Evolutionary conservation across 352 stramenopile genomes (phyloP), one percentile per base, ranked within the genome.

Genomic region (Globisporangium mamillatum): DNA sequence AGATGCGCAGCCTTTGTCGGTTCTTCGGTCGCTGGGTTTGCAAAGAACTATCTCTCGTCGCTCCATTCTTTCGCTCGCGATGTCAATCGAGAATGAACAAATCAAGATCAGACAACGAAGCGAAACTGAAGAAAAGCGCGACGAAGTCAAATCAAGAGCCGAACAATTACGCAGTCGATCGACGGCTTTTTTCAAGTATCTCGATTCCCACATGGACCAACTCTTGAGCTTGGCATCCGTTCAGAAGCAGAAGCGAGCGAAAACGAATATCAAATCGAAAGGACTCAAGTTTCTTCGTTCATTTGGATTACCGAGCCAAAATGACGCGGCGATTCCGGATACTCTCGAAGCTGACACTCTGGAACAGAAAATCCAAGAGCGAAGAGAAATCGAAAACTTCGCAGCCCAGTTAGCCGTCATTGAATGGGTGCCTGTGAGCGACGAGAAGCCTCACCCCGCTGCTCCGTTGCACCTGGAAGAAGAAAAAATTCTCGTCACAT

Each of bases 331-430:
- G 18, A 29, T 57, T 6, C 52, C 44, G 41, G 66, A 60, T 20
- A 48, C 24, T 1, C 16, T 24, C 6, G 63, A 75, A 25, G 44
- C 66, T 22, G 72, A 83, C 65, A 63, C 71, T 22, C 32, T 77
- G 16, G 81, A 87, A 48, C 73, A 73, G 22, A 63, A 75, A 63
- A 68, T 67, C 12, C 70, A 78, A 24, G 75, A 88, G 36, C 63
- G 44, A 44, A 48, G 63, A 34, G 84, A 91, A 60, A 90, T 92
- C 50, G 70, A 84, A 34, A 82, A 91, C 62, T 90, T 92, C 64
- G 75, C 80, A 65, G 72, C 79, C 1, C 85, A 89, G 50, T 34
- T 92, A 32, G 72, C 71, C 22, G 71, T 90, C 20, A 82, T 90
- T 24, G 64, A 69, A 34, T 92, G 84, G 84, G 69, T 90, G 29